phyloP scores from a whole-genome alignment of 371 early-diverging fungal genomes.

The Furculomyces boomerangus region DNA sequence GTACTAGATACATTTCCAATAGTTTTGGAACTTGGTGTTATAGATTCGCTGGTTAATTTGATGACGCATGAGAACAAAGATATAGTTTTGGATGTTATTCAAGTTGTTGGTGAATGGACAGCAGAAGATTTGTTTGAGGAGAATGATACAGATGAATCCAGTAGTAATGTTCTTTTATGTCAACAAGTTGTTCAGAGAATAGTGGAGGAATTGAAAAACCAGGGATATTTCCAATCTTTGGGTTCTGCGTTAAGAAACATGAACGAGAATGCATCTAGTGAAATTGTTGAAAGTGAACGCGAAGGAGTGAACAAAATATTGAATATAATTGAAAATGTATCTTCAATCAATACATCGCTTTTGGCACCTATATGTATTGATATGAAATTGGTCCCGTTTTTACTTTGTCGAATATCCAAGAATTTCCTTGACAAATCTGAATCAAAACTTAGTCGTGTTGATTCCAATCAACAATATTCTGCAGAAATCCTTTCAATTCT shows the following conservation, averaged over 20 bases:
- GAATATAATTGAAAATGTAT: slow-evolving; percentile 70
- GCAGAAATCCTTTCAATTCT: slow-evolving; percentile 73
- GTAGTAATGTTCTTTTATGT: too few species aligned
- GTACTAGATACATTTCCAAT: slow-evolving; percentile 31
- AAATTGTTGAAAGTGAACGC: slow-evolving; percentile 37
- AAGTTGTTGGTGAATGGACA: slow-evolving; percentile 69
- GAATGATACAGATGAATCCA: slow-evolving; percentile 58
- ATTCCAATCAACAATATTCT: slow-evolving; percentile 68
- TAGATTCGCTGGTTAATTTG: slow-evolving; percentile 45
- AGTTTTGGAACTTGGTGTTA: slow-evolving; percentile 44
- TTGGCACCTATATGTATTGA: slow-evolving; percentile 40
- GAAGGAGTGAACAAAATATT: slow-evolving; percentile 74
- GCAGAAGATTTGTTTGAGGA: slow-evolving; percentile 67
- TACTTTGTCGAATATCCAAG: slow-evolving; percentile 40
- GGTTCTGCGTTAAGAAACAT: slow-evolving; percentile 61
- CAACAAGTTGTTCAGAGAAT: neutral
- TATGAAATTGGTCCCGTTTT: slow-evolving; percentile 51
- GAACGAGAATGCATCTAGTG: slow-evolving; percentile 44
- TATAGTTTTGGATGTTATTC: slow-evolving; percentile 67
- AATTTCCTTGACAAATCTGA: neutral
- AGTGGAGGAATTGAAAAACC: neutral
- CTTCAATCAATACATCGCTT: slow-evolving; percentile 45
- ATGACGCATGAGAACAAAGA: slow-evolving; percentile 88
- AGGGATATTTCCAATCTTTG: slow-evolving; percentile 23
- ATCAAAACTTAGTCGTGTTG: slow-evolving; percentile 24